Evolutionary conservation across 352 stramenopile species (phyloP), one percentile per base, ranked within the genome.

Genomic region (Globisporangium camurandrum): DNA sequence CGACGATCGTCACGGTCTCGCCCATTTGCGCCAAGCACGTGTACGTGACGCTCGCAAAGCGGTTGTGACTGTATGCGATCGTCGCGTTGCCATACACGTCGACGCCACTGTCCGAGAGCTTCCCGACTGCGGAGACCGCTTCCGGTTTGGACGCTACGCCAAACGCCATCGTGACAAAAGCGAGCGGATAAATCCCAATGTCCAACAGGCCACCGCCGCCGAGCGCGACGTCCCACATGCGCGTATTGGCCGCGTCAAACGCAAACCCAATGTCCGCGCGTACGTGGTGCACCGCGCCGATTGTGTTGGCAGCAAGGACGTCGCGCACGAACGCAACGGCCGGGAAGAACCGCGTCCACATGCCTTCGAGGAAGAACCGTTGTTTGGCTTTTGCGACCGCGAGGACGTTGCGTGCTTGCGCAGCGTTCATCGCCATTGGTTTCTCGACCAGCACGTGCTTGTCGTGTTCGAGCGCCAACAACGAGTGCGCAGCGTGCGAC

Each of bases 391-490:
- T 41, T 12, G 76, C 79, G 22, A 86, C 46, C 7, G 54, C 50
- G n/a, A 78, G 66, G 31, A 90, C 58, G 34, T 79, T 71, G 26
- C 71, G 43, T 4, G 79, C 82, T 65, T 97, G 84, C 33, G 70
- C 51, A 44, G 49, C 44, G 52, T 91, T 75, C 81, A 96, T 75
- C 5, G 77, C 71, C 66, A 95, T 88, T 2, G 86, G 88, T 52
- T 97, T 97, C 61, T 97, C 88, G 27, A 97, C 69, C 9, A 96
- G 65, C 31, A 95, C 79, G 61, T 96, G 84, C 48, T 96, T 96
- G 45, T 72, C 66, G 42, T 74, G 63, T 24, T 67, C 64, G 7
- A 96, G 51, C 19, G 75, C 86, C 52, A 85, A 61, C 43, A 84
- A 46, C 24, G 76, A 71, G 56, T 88, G 74, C 30, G 69, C 61